A percentile compares a stretch with the other conserved stretches of the same genome.
Evolutionary conservation across 2,329 filamentous ascomycete species (phyloP).

Genomic region (Alternaria ethzedia): DNA sequence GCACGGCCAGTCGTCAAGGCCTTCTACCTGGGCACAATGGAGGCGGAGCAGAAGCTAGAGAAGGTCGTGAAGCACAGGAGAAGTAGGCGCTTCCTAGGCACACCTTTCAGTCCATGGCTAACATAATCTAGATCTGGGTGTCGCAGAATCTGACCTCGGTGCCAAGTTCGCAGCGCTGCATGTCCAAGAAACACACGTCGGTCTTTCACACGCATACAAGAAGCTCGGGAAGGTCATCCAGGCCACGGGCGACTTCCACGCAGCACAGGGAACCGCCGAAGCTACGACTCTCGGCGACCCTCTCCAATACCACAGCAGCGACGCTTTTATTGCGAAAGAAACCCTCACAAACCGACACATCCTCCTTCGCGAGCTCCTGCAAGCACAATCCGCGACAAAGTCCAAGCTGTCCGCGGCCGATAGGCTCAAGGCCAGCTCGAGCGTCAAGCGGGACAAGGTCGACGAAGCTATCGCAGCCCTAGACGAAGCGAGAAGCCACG

Average conservation of each 20-base stretch:
- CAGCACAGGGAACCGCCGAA: conserved; percentile 94
- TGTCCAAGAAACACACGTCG: conserved; percentile 87
- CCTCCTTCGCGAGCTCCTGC: conserved; percentile 87
- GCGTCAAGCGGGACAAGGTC: conserved; percentile 91
- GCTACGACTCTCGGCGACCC: conserved; percentile 94
- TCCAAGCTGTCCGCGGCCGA: conserved; percentile 86
- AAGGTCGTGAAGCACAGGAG: conserved; percentile 88
- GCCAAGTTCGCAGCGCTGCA: conserved; percentile 87
- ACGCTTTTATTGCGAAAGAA: conserved; percentile 98
- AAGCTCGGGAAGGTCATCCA: conserved; percentile 95
- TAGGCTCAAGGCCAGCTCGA: conserved; percentile 83
- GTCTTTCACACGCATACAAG: conserved; percentile 86
- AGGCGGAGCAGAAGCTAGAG: conserved; percentile 96
- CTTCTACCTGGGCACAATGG: conserved; percentile 95
- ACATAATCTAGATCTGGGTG: conserved; percentile 73
- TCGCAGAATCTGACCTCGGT: conserved; percentile 91
- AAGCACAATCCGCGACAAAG: conserved; percentile 85
- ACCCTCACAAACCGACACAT: conserved; percentile 98
- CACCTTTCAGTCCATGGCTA: conserved; percentile 8
- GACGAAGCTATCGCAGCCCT: conserved; percentile 94
- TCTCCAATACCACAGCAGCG: conserved; percentile 91
- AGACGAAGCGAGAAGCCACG: conserved; percentile 83
- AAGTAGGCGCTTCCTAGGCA: conserved; percentile 62
- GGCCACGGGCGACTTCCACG: conserved; percentile 92
- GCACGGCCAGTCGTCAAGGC: conserved; percentile 90